Percentiles rank a stretch among this genome's conserved stretches.
These are phyloP conservation scores for Schizochytrium sp. DNA, from an alignment of 108 stramenopile genomes.

Conservation along the genomic window DNA sequence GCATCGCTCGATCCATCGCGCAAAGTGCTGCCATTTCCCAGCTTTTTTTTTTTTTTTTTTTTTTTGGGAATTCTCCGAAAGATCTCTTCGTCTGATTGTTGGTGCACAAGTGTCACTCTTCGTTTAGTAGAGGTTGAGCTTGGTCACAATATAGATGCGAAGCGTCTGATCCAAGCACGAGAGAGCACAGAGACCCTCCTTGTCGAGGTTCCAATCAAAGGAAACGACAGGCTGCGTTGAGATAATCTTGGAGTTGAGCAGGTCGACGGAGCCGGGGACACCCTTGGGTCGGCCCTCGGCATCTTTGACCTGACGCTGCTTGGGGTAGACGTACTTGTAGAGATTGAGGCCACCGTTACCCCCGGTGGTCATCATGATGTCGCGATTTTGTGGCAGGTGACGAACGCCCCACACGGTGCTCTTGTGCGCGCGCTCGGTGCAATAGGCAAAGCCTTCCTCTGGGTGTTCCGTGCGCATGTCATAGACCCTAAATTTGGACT, in stretches of 20 bases:
- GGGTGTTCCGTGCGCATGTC: slow-evolving; percentile 69
- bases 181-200: slow-evolving; percentile 64
- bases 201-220: slow-evolving; percentile 74
- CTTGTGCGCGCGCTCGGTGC: slow-evolving; percentile 66
- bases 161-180: slow-evolving; percentile 71
- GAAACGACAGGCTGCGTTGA: slow-evolving; percentile 73
- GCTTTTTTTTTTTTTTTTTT: too few relatives aligned
- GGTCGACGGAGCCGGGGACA: slow-evolving; percentile 61
- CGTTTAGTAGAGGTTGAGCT: slow-evolving; percentile 36
- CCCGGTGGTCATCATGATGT: slow-evolving; percentile 70
- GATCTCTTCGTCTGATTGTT: too few relatives aligned
- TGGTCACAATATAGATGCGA: slow-evolving; percentile 58
- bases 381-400: slow-evolving; percentile 75
- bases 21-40: too few relatives aligned
- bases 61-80: too few relatives aligned
- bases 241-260: slow-evolving; percentile 56
- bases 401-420: slow-evolving; percentile 61
- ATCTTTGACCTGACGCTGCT: slow-evolving; percentile 46
- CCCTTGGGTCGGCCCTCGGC: slow-evolving; percentile 61
- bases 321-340: slow-evolving; percentile 73
- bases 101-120: background rate
- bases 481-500: slow-evolving; percentile 67
- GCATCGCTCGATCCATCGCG: too few relatives aligned
- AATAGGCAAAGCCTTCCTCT: slow-evolving; percentile 58
- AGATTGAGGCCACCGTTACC: slow-evolving; percentile 75